phyloP scores from a whole-genome alignment of 257 asterid species.

The Salvia rosmarinus region DNA sequence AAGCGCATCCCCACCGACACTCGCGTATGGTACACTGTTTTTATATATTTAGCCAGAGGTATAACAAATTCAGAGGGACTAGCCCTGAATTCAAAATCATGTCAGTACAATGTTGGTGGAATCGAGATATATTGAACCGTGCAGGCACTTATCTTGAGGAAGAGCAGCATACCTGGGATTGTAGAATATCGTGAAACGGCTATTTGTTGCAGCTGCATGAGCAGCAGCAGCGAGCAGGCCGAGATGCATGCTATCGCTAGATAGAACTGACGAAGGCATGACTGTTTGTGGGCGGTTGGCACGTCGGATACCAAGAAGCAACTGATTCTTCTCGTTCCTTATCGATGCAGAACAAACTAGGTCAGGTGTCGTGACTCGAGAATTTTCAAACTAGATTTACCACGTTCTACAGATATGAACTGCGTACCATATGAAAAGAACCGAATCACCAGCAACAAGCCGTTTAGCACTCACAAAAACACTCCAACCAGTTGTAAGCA shows the following conservation, averaged over 20 bases:
- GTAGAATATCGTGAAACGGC: slow-evolving; percentile 76
- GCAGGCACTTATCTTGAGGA: slow-evolving; percentile 3
- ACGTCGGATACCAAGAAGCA: slow-evolving; percentile 77
- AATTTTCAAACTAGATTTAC: not conserved
- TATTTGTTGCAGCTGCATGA: slow-evolving; percentile 77
- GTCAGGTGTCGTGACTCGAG: not conserved
- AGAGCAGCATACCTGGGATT: slow-evolving; percentile 64
- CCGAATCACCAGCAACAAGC: slow-evolving; percentile 85
- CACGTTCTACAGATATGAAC: not conserved
- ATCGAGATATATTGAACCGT: not conserved
- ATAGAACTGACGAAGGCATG: slow-evolving; percentile 79
- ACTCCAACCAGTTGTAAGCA: slow-evolving; percentile 88
- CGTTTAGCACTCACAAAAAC: slow-evolving; percentile 80
- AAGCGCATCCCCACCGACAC: slow-evolving; percentile 86
- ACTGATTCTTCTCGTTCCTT: slow-evolving; percentile 82
- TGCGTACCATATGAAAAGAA: slow-evolving; percentile 76
- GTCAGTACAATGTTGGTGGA: slow-evolving; percentile 17
- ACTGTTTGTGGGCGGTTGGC: slow-evolving; percentile 74
- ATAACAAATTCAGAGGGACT: slow-evolving; percentile 75
- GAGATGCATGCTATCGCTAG: slow-evolving; percentile 89
- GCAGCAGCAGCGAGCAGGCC: slow-evolving; percentile 94
- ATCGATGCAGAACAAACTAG: slow-evolving; percentile 11
- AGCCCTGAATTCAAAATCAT: slow-evolving; percentile 46
- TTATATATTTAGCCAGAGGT: slow-evolving; percentile 68
- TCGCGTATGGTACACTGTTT: slow-evolving; percentile 71